Evolutionary conservation across 805 yeast species (phyloP).

Genomic region (Clavispora asparagi): DNA sequence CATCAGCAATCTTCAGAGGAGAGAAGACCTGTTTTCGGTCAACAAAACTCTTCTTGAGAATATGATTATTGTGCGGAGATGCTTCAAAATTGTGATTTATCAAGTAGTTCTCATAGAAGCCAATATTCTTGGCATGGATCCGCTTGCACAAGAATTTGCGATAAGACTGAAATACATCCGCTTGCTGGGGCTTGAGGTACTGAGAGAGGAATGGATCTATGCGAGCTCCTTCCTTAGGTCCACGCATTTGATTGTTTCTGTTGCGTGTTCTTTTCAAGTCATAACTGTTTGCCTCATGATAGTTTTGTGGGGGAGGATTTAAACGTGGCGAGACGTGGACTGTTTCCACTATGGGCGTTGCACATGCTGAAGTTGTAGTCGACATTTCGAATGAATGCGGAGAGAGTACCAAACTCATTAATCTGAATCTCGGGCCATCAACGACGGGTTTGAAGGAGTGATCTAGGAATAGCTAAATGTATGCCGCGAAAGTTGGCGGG

Average conservation of each 20-base stretch:
- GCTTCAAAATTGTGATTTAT: background rate
- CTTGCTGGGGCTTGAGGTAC: conserved; percentile 10
- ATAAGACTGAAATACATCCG: conserved; percentile 9
- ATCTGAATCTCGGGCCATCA: background rate
- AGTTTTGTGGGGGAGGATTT: conserved; percentile 1
- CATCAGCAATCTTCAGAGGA: conserved; percentile 2
- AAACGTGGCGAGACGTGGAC: conserved; percentile 2
- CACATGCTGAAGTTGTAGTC: conserved; percentile 4
- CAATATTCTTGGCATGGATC: conserved; percentile 8
- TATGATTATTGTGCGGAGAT: background rate
- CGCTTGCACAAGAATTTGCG: conserved; percentile 9
- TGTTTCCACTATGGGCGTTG: conserved; percentile 1
- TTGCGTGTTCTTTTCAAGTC: background rate
- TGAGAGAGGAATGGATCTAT: conserved; percentile 15
- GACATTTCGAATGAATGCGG: conserved; percentile 8
- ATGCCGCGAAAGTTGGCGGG: background rate
- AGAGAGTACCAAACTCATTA: conserved; percentile 10
- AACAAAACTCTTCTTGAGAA: background rate
- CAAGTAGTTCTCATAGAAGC: conserved; percentile 13
- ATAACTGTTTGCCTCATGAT: background rate
- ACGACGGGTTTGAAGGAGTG: background rate
- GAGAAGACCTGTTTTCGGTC: background rate
- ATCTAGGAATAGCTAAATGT: background rate
- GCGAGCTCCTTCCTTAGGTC: background rate
- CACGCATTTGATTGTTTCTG: background rate